Evolutionary conservation across 805 yeast genomes (phyloP), one percentile per base, ranked within the genome.

Genomic region (Zygosaccharomyces gambellarensis): DNA sequence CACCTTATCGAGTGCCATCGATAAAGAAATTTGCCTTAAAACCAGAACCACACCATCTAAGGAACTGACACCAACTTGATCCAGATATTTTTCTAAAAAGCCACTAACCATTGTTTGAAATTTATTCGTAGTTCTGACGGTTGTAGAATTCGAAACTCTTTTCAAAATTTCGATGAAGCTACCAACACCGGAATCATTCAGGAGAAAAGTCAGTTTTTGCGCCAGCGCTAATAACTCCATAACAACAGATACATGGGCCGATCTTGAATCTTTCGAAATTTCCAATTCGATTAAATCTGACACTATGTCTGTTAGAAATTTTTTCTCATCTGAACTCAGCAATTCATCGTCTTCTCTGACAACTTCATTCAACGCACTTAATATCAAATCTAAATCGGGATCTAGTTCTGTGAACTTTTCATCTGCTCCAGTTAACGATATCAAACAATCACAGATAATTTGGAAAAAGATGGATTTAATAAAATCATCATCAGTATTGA

Each of bases 401-500:
- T 80, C 80, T 12, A 74, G 54, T 12, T 49, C 56, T 11, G 43
- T 23, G 31, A 43, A 14, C 28, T 49, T 50, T 23, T 46, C 51
- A 11, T 50, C 60, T 21, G 54, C 59, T 50, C 52, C 56, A 22
- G 29, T 27, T 4, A 38, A 17, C 4, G 38, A 14, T 14, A 72
- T 59, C 50, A 83, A 76, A 50, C 65, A 74, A 3, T 60, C 56
- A 30, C 79, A 64, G 1, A 87, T 77, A 43, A 83, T 85, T 48
- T 77, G 71, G 63, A 82, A 88, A 64, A 82, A 85, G 46, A 76
- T 70, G 45, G 82, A 59, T 44, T 76, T 69, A 6, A 79, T 67
- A 4, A 79, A 72, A 1, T 78, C 75, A 7, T 80, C 71, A 12
- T 73, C 68, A 8, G 70, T 58, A 51, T 80, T 81, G 19, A 63